A percentile compares a stretch with the other conserved stretches of the same genome.
Evolutionary conservation across 2,329 filamentous ascomycete genomes (phyloP).

Genomic region (Pezicula neosporulosa): DNA sequence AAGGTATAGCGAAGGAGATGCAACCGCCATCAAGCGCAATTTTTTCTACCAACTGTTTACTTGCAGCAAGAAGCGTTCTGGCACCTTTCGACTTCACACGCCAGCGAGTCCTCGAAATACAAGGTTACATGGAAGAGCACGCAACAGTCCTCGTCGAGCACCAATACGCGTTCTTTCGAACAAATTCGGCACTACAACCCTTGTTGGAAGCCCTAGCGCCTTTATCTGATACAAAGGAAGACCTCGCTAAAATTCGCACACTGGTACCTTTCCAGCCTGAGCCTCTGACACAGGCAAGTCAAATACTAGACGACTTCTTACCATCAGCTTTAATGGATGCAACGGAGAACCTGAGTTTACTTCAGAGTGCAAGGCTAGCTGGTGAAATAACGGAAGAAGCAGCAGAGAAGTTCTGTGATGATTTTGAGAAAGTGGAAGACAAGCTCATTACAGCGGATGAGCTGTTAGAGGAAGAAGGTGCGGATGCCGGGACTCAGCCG

Average conservation of each 20-base stretch:
- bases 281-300: conserved; percentile 64
- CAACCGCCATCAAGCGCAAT: conserved; percentile 58
- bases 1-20: conserved; percentile 62
- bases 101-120: conserved; percentile 50
- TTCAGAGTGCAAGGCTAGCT: conserved; percentile 70
- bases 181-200: conserved; percentile 67
- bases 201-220: conserved; percentile 54
- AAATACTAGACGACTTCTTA: conserved; percentile 83
- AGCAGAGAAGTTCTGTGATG: conserved; percentile 76
- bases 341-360: conserved; percentile 70
- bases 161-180: conserved; percentile 71
- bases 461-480: conserved; percentile 25
- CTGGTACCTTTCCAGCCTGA: conserved; percentile 57
- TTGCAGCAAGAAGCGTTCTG: conserved; percentile 54
- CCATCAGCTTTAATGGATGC: conserved; percentile 93
- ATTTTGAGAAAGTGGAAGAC: conserved; percentile 71
- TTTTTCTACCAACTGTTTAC: conserved; percentile 70
- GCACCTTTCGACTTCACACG: conserved; percentile 61
- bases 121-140: conserved; percentile 51
- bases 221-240: conserved; percentile 36
- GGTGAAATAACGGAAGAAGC: conserved; percentile 78
- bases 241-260: conserved; percentile 55
- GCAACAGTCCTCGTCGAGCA: conserved; percentile 56
- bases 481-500: conserved; percentile 16
- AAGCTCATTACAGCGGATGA: conserved; percentile 58